phyloP scores from a whole-genome alignment of 2,329 filamentous ascomycete species.

The Xylariales sp. region DNA sequence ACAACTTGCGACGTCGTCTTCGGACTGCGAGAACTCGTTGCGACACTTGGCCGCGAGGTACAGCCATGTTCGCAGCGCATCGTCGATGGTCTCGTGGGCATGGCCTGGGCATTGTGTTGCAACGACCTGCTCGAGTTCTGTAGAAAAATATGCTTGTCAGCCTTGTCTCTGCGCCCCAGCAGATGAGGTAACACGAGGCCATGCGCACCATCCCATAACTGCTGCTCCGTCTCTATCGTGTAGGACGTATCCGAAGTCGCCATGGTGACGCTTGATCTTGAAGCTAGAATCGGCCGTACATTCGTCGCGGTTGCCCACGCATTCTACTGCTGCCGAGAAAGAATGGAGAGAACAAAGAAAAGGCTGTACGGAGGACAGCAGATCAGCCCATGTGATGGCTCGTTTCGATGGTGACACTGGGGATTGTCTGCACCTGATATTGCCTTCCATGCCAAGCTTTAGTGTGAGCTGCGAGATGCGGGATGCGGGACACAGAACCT shows the following conservation, averaged over 20 bases:
- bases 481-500: too few relatives aligned
- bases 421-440: too few relatives aligned
- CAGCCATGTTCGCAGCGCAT: conserved; percentile 80
- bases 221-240: conserved; percentile 71
- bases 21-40: conserved; percentile 68
- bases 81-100: conserved; percentile 65
- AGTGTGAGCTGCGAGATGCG: too few relatives aligned
- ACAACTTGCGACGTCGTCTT: conserved; percentile 77
- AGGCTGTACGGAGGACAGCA: too few relatives aligned
- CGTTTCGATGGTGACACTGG: too few relatives aligned
- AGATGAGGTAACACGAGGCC: conserved; percentile 9
- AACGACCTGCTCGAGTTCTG: conserved; percentile 46
- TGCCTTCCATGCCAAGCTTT: too few relatives aligned
- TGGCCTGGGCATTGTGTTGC: conserved; percentile 37
- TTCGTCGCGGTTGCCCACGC: too few relatives aligned
- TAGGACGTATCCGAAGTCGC: conserved; percentile 63
- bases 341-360: too few relatives aligned
- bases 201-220: conserved; percentile 80
- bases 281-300: too few relatives aligned
- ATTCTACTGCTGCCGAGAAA: too few relatives aligned
- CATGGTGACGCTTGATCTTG: conserved; percentile 34
- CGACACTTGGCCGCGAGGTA: conserved; percentile 71
- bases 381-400: too few relatives aligned
- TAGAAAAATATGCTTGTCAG: neutral
- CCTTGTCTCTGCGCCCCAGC: neutral